Base-by-base conservation (phyloP, 331 rosid species). In the Cydonia oblonga region DNA sequence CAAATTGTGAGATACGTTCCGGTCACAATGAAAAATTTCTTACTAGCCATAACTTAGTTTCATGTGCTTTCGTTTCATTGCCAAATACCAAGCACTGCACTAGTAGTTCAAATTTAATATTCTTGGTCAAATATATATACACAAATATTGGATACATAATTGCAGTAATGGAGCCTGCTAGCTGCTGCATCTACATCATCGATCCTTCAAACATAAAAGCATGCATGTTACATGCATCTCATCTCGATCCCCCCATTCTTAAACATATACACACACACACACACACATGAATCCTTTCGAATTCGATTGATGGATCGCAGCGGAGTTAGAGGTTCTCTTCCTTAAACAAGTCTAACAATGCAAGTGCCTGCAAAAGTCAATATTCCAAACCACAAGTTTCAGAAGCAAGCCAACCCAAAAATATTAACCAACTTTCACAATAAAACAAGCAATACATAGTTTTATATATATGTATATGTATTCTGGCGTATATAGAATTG, bases 341-440 rank as follows among this genome's bases (percentile, higher is more conserved):
- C 18, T 70, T 32, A 26, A 76, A 62, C 33, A 70, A 70, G 52
- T 70, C 80, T 18, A 76, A 38, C 71, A 63, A 52, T 76, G 76
- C 65, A 70, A 76, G 71, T 62, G 80, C 70, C 76, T 70, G 76
- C 76, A 53, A 44, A 42, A 64, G 62, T 46, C 4, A 51, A 28
- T 24, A 58, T 24, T 58, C 63, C 64, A 24, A 58, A 7, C 52
- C 19, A 44, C 2, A 44, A 44, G 19, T 14, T 44, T 44, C 52
- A 44, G 19, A 44, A 14, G 52, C 19, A 70, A 29, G n/a, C 62
- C 8, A 26, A 28, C 15, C 52, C 30, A 33, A 33, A 33, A 44
- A 44, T 54, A 54, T 54, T 54, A 53, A 42, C 46, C 0, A 12
- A 42, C 51, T 44, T 44, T 14, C 19, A 14, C 7, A 14, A 44